A percentile compares a stretch with the other conserved stretches of the same genome.
Conservation (phyloP, 257 asterid species). For the Penstemon davidsonii region DNA sequence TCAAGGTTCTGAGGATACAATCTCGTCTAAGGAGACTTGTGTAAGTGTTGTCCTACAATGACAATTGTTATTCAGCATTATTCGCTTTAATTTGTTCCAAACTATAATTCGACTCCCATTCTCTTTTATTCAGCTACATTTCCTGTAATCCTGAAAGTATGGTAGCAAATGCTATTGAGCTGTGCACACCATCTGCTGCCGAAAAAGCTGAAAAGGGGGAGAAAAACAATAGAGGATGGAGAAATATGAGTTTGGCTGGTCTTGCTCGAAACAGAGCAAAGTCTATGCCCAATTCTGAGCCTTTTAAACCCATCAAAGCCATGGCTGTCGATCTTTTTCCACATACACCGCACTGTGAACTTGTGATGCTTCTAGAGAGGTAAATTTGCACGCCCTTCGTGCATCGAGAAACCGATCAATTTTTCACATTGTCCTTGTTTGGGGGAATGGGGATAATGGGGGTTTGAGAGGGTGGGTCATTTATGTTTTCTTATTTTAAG, state of each 20-base stretch:
- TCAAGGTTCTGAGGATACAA: slow-evolving; percentile 84
- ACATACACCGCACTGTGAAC: slow-evolving; percentile 91
- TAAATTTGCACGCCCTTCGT: slow-evolving; percentile 30
- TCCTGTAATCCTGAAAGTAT: slow-evolving; percentile 97
- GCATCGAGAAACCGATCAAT: slow-evolving; percentile 3
- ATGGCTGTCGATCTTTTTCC: slow-evolving; percentile 97
- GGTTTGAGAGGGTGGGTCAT: no score
- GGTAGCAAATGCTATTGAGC: slow-evolving; percentile 99
- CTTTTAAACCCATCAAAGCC: slow-evolving; percentile 81
- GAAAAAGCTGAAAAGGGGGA: slow-evolving; percentile 58
- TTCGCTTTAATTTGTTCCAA: slow-evolving; percentile 7
- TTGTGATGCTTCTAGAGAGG: slow-evolving; percentile 97
- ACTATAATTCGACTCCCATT: slow-evolving; percentile 9
- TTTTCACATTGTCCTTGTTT: background rate
- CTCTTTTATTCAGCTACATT: slow-evolving; percentile 67
- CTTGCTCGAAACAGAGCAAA: slow-evolving; percentile 89
- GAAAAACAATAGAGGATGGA: slow-evolving; percentile 83
- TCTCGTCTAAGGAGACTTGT: slow-evolving; percentile 80
- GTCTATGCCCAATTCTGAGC: slow-evolving; percentile 95
- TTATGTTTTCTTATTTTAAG: no score
- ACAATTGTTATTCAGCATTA: background rate
- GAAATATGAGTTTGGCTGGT: slow-evolving; percentile 79
- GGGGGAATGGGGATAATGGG: no score
- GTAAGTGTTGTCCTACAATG: slow-evolving; percentile 48
- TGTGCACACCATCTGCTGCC: slow-evolving; percentile 76